A percentile compares a stretch with the other conserved stretches of the same genome.
phyloP scores from a whole-genome alignment of 306 rosid species.

The Carpinus fangiana region DNA sequence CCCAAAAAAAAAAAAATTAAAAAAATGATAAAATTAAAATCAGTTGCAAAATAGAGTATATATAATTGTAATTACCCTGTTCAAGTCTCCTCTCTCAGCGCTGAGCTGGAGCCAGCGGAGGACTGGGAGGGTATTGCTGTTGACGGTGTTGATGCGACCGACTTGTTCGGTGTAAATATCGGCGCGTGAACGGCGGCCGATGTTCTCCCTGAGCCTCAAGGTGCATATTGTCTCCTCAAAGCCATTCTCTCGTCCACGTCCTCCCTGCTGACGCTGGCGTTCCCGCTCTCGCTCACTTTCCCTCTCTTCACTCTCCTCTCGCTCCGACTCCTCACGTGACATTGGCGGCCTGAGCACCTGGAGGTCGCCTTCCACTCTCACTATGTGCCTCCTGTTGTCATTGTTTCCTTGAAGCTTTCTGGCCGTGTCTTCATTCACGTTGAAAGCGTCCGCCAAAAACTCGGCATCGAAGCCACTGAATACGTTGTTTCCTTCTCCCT shows the following conservation, averaged over 20 bases:
- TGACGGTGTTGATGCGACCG: constrained; percentile 41
- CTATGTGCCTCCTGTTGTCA: constrained; percentile 40
- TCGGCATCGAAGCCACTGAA: constrained; percentile 40
- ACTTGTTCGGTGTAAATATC: constrained; percentile 46
- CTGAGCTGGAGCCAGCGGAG: constrained; percentile 41
- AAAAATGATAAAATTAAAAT: too few species aligned
- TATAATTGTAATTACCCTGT: too few species aligned
- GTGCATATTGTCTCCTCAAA: constrained; percentile 44
- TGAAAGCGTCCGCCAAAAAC: constrained; percentile 41
- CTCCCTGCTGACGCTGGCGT: not conserved
- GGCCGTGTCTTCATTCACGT: constrained; percentile 28
- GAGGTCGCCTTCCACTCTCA: constrained; percentile 38
- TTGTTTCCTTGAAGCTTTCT: constrained; percentile 34
- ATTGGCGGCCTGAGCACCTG: constrained; percentile 39
- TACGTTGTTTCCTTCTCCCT: constrained; percentile 33
- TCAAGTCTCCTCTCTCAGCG: constrained; percentile 35
- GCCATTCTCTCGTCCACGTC: constrained; percentile 7
- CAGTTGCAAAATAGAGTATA: too few species aligned
- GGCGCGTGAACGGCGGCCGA: constrained; percentile 31
- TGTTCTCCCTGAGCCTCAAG: constrained; percentile 33
- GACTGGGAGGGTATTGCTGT: constrained; percentile 43
- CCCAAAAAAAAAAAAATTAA: too few species aligned
- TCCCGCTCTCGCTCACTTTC: not conserved
- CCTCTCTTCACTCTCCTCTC: constrained; percentile 9
- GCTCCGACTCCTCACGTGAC: constrained; percentile 10